Evolutionary conservation across 2,329 filamentous ascomycete genomes (phyloP).

Genomic region (Diplocarpon rosae): DNA sequence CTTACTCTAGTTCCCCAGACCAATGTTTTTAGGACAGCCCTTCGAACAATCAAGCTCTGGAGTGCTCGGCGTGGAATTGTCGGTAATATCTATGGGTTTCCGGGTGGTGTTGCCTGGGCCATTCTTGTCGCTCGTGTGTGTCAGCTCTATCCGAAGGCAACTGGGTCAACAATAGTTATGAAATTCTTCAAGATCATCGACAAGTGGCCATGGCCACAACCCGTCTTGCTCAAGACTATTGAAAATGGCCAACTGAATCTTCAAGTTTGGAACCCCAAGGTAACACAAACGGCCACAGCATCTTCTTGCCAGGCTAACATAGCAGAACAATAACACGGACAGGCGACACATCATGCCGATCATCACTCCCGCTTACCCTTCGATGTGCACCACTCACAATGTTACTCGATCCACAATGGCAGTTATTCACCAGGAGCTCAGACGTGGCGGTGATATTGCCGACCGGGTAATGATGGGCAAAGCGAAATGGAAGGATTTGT

Average conservation of each 20-base stretch:
- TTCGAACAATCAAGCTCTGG: slow-evolving; percentile 94
- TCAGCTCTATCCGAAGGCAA: slow-evolving; percentile 89
- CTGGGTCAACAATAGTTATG: slow-evolving; percentile 74
- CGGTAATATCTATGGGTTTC: slow-evolving; percentile 91
- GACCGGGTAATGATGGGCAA: slow-evolving; percentile 70
- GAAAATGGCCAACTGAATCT: slow-evolving; percentile 73
- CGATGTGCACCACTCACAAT: slow-evolving; percentile 96
- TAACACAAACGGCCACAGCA: slow-evolving; percentile 28
- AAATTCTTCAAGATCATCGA: slow-evolving; percentile 93
- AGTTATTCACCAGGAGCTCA: slow-evolving; percentile 74
- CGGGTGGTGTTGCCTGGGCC: slow-evolving; percentile 94
- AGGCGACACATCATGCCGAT: slow-evolving; percentile 90
- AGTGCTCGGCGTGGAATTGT: slow-evolving; percentile 87
- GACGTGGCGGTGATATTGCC: slow-evolving; percentile 65
- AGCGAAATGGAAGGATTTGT: slow-evolving; percentile 75
- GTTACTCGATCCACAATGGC: slow-evolving; percentile 76
- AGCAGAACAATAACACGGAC: slow-evolving; percentile 45
- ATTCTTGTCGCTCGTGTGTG: slow-evolving; percentile 95
- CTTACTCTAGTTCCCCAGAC: slow-evolving; percentile 78
- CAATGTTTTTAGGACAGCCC: slow-evolving; percentile 77
- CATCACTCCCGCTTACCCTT: slow-evolving; percentile 94
- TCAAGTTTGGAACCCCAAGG: slow-evolving; percentile 89
- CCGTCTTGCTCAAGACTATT: slow-evolving; percentile 81
- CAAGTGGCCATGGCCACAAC: slow-evolving; percentile 87
- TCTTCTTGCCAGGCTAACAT: slow-evolving; percentile 5